A percentile compares a stretch with the other conserved stretches of the same genome.
phyloP scores from a whole-genome alignment of 2,329 filamentous ascomycete genomes.

The Calonectria naviculata region DNA sequence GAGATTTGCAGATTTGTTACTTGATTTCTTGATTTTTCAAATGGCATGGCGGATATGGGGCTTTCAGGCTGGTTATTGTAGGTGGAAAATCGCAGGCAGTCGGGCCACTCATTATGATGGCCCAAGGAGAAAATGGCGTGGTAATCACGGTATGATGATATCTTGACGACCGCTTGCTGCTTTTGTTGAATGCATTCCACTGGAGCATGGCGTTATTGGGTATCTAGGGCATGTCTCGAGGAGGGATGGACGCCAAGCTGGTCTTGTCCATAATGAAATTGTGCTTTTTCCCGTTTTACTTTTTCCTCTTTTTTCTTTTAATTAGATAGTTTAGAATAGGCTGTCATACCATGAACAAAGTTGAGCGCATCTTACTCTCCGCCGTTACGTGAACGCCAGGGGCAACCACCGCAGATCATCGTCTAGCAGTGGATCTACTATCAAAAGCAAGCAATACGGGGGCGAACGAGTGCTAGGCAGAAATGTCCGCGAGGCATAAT shows the following conservation, averaged over 20 bases:
- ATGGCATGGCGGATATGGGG: background rate
- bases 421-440: no score
- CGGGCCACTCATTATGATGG: conserved; percentile 8
- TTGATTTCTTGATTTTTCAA: background rate
- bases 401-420: no score
- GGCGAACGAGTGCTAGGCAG: no score
- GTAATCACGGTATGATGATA: conserved; percentile 33
- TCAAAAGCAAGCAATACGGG: no score
- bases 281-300: background rate
- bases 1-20: conserved; percentile 15
- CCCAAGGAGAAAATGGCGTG: conserved; percentile 15
- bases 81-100: background rate
- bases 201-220: conserved; percentile 25
- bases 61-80: background rate
- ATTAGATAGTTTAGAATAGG: background rate
- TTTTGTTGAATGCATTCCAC: conserved; percentile 26
- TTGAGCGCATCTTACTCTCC: background rate
- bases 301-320: background rate
- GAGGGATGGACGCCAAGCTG: conserved; percentile 2
- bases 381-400: background rate
- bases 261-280: background rate
- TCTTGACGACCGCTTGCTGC: conserved; percentile 28
- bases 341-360: background rate
- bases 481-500: no score
- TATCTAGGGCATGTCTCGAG: no score